Conservation (phyloP, 441 rosid genomes). For the Arabidopsis lyrata region DNA sequence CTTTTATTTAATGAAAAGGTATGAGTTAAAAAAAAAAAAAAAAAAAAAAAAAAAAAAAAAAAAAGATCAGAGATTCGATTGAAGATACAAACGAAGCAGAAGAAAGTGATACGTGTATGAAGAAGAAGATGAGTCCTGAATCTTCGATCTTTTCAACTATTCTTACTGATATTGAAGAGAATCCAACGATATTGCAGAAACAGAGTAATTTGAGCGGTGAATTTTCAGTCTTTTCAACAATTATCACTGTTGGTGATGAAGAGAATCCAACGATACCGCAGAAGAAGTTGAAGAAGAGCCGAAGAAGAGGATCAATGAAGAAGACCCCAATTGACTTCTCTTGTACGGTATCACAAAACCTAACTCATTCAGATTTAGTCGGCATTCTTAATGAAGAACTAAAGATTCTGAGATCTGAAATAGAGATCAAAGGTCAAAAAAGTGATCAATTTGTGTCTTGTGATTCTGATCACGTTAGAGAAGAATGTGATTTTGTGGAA, state of each 20-base stretch:
- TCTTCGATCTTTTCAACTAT: conserved; percentile 10
- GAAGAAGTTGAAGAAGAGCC: conserved; percentile 8
- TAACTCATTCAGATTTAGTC: conserved; percentile 8
- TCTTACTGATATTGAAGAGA: conserved; percentile 10
- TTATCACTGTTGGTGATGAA: not conserved
- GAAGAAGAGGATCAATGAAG: conserved; percentile 2
- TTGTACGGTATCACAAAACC: conserved; percentile 33
- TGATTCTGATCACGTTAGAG: not conserved
- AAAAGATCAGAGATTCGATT: not conserved
- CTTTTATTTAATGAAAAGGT: no score
- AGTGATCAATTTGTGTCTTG: conserved; percentile 11
- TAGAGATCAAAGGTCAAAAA: not conserved
- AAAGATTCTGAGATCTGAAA: conserved; percentile 18
- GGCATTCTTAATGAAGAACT: conserved; percentile 3
- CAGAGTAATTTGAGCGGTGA: not conserved
- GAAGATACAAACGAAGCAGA: conserved; percentile 7
- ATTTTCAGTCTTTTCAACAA: not conserved
- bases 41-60: no score
- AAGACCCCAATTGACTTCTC: conserved; percentile 17
- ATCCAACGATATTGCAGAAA: conserved; percentile 6
- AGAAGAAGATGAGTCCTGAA: conserved; percentile 7
- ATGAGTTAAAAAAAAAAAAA: no score
- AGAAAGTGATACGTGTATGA: not conserved
- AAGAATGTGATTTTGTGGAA: not conserved
- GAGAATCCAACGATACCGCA: not conserved